Percentiles rank a stretch among this genome's conserved stretches.
These are phyloP conservation scores for Xylariaceae sp. DNA, from an alignment of 2,329 filamentous ascomycete species.

Conservation along the genomic window DNA sequence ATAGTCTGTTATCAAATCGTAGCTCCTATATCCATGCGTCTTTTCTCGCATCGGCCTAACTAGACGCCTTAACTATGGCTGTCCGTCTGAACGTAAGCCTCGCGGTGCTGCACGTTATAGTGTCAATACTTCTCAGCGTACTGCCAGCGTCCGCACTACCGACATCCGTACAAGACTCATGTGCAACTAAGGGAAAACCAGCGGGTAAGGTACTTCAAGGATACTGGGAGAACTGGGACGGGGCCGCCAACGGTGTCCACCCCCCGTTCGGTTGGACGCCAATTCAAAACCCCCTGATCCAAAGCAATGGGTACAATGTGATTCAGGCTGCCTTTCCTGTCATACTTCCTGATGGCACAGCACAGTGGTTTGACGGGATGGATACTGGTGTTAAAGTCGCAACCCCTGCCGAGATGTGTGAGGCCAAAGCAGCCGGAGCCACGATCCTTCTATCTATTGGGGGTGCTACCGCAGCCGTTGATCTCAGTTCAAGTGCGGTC, in stretches of 20 bases:
- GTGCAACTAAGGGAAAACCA: constrained; percentile 42
- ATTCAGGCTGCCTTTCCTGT: constrained; percentile 44
- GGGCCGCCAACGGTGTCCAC: constrained; percentile 42
- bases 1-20: neutral
- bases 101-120: constrained; percentile 8
- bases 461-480: constrained; percentile 42
- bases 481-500: constrained; percentile 41
- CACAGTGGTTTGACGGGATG: constrained; percentile 43
- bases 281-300: constrained; percentile 40
- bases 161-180: constrained; percentile 27
- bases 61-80: constrained; percentile 14
- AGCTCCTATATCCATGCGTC: neutral
- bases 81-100: constrained; percentile 10
- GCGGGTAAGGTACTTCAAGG: constrained; percentile 43
- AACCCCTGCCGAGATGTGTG: constrained; percentile 42
- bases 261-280: constrained; percentile 44
- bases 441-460: constrained; percentile 45
- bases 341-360: constrained; percentile 44
- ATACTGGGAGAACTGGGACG: constrained; percentile 48
- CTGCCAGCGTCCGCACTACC: constrained; percentile 8
- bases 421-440: constrained; percentile 43
- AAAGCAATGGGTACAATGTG: constrained; percentile 44
- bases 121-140: constrained; percentile 14
- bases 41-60: neutral
- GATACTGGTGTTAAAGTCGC: constrained; percentile 40